Base-by-base conservation (phyloP, 176 grass and related monocot genomes). In the Oropetium thomaeum region DNA sequence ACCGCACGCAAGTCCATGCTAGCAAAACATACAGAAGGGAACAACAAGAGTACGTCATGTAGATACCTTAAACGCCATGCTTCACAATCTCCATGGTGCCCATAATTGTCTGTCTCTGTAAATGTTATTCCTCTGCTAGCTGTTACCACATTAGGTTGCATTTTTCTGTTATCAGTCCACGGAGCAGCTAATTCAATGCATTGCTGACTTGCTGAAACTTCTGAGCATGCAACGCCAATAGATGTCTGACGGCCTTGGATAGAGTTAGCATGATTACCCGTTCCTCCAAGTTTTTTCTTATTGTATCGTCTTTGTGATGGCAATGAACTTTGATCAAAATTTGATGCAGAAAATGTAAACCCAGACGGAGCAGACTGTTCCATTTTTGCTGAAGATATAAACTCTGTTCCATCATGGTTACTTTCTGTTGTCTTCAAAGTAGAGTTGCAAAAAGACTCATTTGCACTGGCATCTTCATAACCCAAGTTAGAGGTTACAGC, bases 51-150 rank as follows among this genome's bases (percentile, higher is more conserved):
- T 35, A 76, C 13, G 41, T 35, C 73, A 10, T 53, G 44, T 38
- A 70, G 35, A 55, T 59, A 93, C 90, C 90, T 93, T 53, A 89
- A 64, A 66, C 84, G 90, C 90, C 87, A 93, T 64, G 38, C 58
- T 72, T 93, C 80, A 72, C 90, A 93, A 62, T 68, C 73, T 48
- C 87, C 90, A 38, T 75, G 72, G 23, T 67, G 63, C 33, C 40
- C 66, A 81, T 70, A 63, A 69, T 75, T 79, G 45, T 79, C 73
- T 59, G 12, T 62, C 79, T 32, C 37, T 67, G 67, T 71, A 53
- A 13, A 53, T 66, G 35, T 42, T 4, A 38, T 12, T 58, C 60
- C 45, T 57, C 23, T 19, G 20, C 45, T 65, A 25, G 52, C 12
- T 29, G 35, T 33, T 52, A 52, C 16, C 62, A 35, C 58, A 38